These are phyloP conservation scores for Ascodesmis nigricans DNA, from an alignment of 495 filamentous ascomycete species.

Conservation along the genomic window DNA sequence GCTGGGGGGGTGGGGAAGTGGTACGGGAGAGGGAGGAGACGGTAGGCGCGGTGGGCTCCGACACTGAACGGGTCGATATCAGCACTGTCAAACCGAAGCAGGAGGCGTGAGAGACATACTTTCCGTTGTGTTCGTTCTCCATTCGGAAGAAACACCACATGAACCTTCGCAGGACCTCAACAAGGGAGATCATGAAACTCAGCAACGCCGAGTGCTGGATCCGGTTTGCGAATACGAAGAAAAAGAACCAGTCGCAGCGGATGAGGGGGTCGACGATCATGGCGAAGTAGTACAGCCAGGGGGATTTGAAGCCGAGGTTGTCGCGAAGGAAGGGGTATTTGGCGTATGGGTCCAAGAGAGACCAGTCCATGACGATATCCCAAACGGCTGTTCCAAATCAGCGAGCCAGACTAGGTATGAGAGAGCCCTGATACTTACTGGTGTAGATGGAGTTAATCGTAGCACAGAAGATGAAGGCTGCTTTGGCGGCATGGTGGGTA, in stretches of 20 bases:
- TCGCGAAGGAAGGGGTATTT: constrained; percentile 50
- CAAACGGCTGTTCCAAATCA: constrained; percentile 38
- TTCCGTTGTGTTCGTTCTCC: constrained; percentile 61
- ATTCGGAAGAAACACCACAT: constrained; percentile 85
- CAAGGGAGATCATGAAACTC: constrained; percentile 50
- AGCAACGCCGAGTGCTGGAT: constrained; percentile 59
- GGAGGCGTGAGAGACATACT: constrained; percentile 4
- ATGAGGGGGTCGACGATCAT: constrained; percentile 74
- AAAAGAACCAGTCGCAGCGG: constrained; percentile 89
- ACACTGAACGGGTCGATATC: constrained; percentile 7
- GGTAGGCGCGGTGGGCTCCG: constrained; percentile 19
- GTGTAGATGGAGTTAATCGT: constrained; percentile 61
- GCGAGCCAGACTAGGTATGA: constrained; percentile 1
- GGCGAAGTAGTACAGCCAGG: constrained; percentile 63
- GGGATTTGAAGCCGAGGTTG: constrained; percentile 49
- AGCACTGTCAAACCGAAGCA: background rate
- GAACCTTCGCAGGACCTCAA: constrained; percentile 60
- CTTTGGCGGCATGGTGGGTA: constrained; percentile 30
- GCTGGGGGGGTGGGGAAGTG: constrained; percentile 8
- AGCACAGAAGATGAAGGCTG: constrained; percentile 57
- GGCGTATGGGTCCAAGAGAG: constrained; percentile 51
- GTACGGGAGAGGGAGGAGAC: constrained; percentile 16
- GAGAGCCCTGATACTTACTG: constrained; percentile 28
- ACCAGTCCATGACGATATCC: constrained; percentile 97
- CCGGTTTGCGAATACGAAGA: constrained; percentile 56